phyloP scores from a whole-genome alignment of 352 stramenopile genomes.

The Phytopythium litorale region DNA sequence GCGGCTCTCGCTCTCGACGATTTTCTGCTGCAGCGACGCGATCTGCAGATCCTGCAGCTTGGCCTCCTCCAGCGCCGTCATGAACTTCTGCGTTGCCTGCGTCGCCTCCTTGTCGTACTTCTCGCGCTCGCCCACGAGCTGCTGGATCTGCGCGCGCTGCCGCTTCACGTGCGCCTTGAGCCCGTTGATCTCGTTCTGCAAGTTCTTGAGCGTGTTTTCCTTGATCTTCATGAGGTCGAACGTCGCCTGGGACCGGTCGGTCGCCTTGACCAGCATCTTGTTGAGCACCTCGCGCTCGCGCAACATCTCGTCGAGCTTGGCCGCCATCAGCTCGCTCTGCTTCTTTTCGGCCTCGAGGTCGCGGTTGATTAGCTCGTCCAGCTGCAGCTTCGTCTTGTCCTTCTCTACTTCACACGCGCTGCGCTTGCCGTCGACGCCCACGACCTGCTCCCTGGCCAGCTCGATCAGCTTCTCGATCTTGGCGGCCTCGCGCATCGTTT shows the following conservation, averaged over 20 bases:
- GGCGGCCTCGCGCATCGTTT: conserved; percentile 45
- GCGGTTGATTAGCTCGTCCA: conserved; percentile 65
- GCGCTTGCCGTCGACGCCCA: conserved; percentile 57
- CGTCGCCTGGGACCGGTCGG: conserved; percentile 73
- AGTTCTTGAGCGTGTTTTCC: conserved; percentile 88
- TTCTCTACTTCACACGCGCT: conserved; percentile 59
- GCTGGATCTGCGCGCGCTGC: conserved; percentile 74
- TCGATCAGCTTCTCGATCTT: conserved; percentile 78
- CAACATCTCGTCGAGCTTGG: conserved; percentile 79
- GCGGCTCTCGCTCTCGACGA: conserved; percentile 61
- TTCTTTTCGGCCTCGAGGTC: conserved; percentile 61
- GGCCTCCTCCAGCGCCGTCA: conserved; percentile 75
- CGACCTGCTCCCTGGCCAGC: conserved; percentile 69
- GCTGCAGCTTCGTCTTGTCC: conserved; percentile 52
- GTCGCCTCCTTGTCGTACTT: conserved; percentile 87
- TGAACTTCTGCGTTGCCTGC: conserved; percentile 73
- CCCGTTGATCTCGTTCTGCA: conserved; percentile 87
- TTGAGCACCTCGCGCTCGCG: conserved; percentile 80
- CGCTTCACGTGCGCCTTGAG: conserved; percentile 81
- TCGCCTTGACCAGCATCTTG: conserved; percentile 87
- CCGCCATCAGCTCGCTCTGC: conserved; percentile 64
- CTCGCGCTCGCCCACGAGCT: conserved; percentile 82
- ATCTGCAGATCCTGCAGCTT: conserved; percentile 78
- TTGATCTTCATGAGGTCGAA: conserved; percentile 91
- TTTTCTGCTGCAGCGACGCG: conserved; percentile 70